phyloP scores from a whole-genome alignment of 352 stramenopile genomes.

The Phytophthora pini region DNA sequence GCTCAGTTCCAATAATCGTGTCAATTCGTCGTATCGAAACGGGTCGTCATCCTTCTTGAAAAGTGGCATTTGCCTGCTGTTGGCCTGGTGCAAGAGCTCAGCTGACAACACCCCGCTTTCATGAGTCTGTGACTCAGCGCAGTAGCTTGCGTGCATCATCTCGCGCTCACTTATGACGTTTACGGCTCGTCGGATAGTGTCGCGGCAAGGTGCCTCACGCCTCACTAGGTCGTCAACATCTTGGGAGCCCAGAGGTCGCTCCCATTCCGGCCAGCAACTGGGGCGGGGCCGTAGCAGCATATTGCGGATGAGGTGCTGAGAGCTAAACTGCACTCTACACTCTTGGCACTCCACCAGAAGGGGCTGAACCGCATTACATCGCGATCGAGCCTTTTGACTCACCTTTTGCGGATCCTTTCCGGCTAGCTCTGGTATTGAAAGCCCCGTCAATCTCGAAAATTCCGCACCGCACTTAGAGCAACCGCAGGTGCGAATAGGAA shows the following conservation, averaged over 20 bases:
- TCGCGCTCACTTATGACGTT: conserved; percentile 1
- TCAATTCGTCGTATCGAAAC: conserved; percentile 5
- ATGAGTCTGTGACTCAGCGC: neutral
- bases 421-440: neutral
- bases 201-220: neutral
- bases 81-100: conserved; percentile 1
- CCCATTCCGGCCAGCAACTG: conserved; percentile 8
- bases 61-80: neutral
- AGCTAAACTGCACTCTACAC: conserved; percentile 6
- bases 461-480: neutral
- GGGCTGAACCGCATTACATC: neutral
- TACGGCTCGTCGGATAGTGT: neutral
- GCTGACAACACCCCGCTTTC: neutral
- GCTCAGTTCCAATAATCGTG: neutral
- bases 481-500: neutral
- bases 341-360: neutral
- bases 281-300: conserved; percentile 1
- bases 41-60: conserved; percentile 8
- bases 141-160: neutral
- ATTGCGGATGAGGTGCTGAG: conserved; percentile 10
- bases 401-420: neutral
- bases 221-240: conserved; percentile 9
- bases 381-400: neutral
- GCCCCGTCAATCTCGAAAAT: neutral
- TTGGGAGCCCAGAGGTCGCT: neutral